Conservation (phyloP, 202 grass and related monocot species). For the Schoenoplectus triqueter region DNA sequence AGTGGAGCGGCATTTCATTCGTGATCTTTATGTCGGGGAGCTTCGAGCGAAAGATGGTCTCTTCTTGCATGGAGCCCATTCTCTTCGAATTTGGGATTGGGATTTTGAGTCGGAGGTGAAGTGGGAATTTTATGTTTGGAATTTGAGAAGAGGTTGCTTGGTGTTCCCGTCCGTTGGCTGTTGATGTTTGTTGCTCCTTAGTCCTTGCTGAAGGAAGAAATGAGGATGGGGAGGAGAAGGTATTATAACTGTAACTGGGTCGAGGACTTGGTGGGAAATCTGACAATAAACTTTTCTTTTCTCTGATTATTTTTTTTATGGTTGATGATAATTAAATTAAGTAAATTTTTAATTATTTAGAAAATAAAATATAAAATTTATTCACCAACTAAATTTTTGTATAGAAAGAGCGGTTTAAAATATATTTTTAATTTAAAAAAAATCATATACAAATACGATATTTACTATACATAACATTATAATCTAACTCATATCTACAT, state of each 20-base stretch:
- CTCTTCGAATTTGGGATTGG: neutral
- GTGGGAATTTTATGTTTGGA: neutral
- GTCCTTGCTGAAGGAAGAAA: slow-evolving; percentile 33
- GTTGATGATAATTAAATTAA: too few relatives aligned
- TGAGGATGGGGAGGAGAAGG: slow-evolving; percentile 7
- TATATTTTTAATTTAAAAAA: too few relatives aligned
- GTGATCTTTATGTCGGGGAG: slow-evolving; percentile 76
- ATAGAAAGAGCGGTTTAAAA: too few relatives aligned
- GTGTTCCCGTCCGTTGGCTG: neutral
- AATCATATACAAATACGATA: too few relatives aligned
- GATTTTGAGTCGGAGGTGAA: neutral
- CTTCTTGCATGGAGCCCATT: slow-evolving; percentile 43
- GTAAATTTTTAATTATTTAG: too few relatives aligned
- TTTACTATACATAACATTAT: too few relatives aligned
- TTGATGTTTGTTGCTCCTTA: slow-evolving; percentile 21
- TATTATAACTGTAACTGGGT: slow-evolving; percentile 14
- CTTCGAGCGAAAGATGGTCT: slow-evolving; percentile 81
- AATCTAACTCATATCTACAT: neutral
- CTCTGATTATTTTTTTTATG: neutral
- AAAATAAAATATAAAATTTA: too few relatives aligned
- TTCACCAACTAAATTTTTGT: too few relatives aligned
- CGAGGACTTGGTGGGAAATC: slow-evolving; percentile 39
- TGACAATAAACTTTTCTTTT: neutral
- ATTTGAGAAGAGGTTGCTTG: neutral
- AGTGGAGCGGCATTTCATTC: slow-evolving; percentile 67